These are phyloP conservation scores for Talaromyces nanjingensis DNA, from an alignment of 495 filamentous ascomycete species.

Conservation along the genomic window DNA sequence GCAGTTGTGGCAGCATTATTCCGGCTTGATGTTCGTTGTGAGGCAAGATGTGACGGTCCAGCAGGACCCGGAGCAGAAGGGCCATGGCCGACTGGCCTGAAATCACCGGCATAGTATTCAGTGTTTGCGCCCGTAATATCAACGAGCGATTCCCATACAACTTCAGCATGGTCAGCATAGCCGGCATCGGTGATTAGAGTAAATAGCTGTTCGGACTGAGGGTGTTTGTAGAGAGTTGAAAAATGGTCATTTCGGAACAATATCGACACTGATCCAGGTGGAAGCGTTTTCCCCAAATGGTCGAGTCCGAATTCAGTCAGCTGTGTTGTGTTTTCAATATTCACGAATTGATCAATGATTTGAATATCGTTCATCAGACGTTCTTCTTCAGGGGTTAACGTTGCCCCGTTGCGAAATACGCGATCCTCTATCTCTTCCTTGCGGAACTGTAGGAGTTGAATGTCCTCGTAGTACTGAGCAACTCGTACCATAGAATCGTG, in stretches of 20 bases:
- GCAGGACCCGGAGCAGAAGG: constrained; percentile 13
- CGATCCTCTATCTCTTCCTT: constrained; percentile 85
- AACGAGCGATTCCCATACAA: constrained; percentile 91
- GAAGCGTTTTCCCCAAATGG: constrained; percentile 55
- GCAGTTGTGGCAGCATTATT: constrained; percentile 6
- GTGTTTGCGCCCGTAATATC: constrained; percentile 79
- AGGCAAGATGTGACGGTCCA: constrained; percentile 14
- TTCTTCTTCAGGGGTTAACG: constrained; percentile 50
- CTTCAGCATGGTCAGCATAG: constrained; percentile 79
- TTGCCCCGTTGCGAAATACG: constrained; percentile 45
- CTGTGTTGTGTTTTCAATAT: constrained; percentile 68
- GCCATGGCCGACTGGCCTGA: constrained; percentile 66
- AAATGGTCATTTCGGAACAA: constrained; percentile 97
- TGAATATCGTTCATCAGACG: constrained; percentile 69
- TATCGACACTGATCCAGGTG: constrained; percentile 73
- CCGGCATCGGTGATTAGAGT: constrained; percentile 89
- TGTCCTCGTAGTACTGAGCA: constrained; percentile 80
- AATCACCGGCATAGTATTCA: constrained; percentile 86
- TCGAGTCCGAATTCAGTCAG: constrained; percentile 75
- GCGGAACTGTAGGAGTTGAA: constrained; percentile 77
- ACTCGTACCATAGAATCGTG: constrained; percentile 62
- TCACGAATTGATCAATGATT: constrained; percentile 74
- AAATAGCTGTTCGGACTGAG: constrained; percentile 60
- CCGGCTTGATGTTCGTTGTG: constrained; percentile 25
- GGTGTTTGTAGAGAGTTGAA: constrained; percentile 79